phyloP scores from a whole-genome alignment of 495 filamentous ascomycete genomes.

The Bombardia bombarda region DNA sequence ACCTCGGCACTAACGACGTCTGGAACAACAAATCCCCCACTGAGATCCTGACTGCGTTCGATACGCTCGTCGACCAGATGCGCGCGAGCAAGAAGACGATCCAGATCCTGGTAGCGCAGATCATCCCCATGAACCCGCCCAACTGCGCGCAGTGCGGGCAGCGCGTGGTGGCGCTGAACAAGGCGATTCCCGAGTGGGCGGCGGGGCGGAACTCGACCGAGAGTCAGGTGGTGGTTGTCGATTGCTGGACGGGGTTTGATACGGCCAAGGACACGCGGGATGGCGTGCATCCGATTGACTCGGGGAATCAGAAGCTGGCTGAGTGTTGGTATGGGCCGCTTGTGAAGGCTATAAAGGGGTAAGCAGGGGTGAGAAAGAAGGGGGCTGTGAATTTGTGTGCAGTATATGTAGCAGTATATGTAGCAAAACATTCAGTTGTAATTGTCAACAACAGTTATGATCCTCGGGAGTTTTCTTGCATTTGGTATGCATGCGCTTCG shows the following conservation, averaged over 20 bases:
- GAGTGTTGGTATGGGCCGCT: slow-evolving; percentile 25
- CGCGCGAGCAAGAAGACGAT: slow-evolving; percentile 31
- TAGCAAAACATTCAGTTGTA: too few relatives aligned
- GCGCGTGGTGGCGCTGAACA: slow-evolving; percentile 27
- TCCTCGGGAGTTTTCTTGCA: too few relatives aligned
- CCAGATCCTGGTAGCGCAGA: slow-evolving; percentile 39
- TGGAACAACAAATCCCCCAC: slow-evolving; percentile 24
- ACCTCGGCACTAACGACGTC: slow-evolving; percentile 43
- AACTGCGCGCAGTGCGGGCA: slow-evolving; percentile 22
- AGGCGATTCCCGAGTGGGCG: slow-evolving; percentile 34
- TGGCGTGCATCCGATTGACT: slow-evolving; percentile 38
- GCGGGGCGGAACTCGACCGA: slow-evolving; percentile 20
- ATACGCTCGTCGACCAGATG: slow-evolving; percentile 31
- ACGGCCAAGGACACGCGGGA: slow-evolving; percentile 25
- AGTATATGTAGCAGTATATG: too few relatives aligned
- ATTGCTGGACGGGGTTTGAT: slow-evolving; percentile 36
- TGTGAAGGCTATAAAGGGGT: slow-evolving; percentile 4
- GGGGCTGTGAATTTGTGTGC: too few relatives aligned
- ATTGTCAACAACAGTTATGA: too few relatives aligned
- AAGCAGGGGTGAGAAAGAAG: too few relatives aligned
- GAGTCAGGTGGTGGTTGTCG: slow-evolving; percentile 35
- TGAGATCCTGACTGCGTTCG: slow-evolving; percentile 31
- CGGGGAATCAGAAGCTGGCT: slow-evolving; percentile 32
- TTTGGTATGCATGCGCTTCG: too few relatives aligned
- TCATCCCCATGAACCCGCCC: slow-evolving; percentile 34